Evolutionary conservation across 192 early-diverging fungal genomes (phyloP), one percentile per base, ranked within the genome.

Genomic region (Lobosporangium transversale): DNA sequence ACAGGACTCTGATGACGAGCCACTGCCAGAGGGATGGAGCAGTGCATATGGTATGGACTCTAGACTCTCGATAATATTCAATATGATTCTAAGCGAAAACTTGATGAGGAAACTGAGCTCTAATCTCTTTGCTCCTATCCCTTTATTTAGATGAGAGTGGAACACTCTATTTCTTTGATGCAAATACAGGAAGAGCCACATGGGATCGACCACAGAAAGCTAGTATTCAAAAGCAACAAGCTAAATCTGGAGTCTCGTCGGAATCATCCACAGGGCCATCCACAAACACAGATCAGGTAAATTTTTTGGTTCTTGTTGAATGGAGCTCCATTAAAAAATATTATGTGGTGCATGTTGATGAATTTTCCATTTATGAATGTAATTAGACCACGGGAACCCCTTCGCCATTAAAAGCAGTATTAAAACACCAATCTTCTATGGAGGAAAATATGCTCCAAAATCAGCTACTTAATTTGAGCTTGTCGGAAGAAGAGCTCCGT

Each of bases 111-210:
- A n/a, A n/a, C n/a, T n/a, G n/a, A n/a, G n/a, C n/a, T n/a, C n/a
- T n/a, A n/a, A n/a, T n/a, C n/a, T n/a, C n/a, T n/a, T n/a, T n/a
- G 8, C 27, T 12, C 17, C 59, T 2, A 24, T 23, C 45, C 21
- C 27, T 43, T 12, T 54, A 9, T 20, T 36, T 69, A 86, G 85
- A 87, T 47, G 73, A 85, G 1, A 66, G 74, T 21, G 83, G 81
- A 0, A 68, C 78, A 11, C 67, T 80, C 37, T 87, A 87, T 44
- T 87, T 85, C 65, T 87, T 87, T 49, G 82, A 87, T 53, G 68
- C 70, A n/a, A 37, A 53, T 2, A 85, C 82, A 0, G 82, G 84
- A 11, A 82, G 84, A 53, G 79, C 86, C 3, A 53, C 71, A 6
- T 87, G 86, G 86, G 80, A 87, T 33, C 58, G 47, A 24, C 86